These are phyloP conservation scores for Epichloe sp. DNA, from an alignment of 2,329 filamentous ascomycete species.

Conservation along the genomic window DNA sequence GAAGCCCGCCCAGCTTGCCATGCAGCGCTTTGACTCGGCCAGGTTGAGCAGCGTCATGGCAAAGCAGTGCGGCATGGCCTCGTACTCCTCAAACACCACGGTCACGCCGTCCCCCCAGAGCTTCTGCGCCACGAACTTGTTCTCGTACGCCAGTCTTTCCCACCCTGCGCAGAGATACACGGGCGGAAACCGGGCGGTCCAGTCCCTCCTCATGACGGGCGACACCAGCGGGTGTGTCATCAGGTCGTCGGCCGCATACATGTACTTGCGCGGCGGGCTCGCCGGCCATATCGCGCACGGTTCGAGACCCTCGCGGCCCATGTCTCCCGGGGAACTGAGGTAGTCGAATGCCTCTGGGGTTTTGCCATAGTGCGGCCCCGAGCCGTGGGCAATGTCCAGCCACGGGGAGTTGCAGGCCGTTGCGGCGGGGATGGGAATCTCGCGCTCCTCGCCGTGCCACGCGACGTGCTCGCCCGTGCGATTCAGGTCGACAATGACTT, in stretches of 20 bases:
- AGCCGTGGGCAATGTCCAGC: slow-evolving; percentile 54
- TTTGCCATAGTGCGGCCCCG: slow-evolving; percentile 16
- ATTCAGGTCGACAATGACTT: slow-evolving; percentile 52
- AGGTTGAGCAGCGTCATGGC: slow-evolving; percentile 39
- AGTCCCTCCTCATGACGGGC: slow-evolving; percentile 43
- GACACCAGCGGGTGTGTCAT: slow-evolving; percentile 55
- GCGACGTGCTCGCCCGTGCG: slow-evolving; percentile 31
- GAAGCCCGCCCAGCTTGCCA: slow-evolving; percentile 43
- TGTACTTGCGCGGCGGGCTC: slow-evolving; percentile 34
- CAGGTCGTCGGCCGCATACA: slow-evolving; percentile 42
- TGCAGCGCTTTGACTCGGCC: slow-evolving; percentile 35
- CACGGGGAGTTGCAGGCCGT: slow-evolving; percentile 52
- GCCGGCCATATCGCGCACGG: slow-evolving; percentile 46
- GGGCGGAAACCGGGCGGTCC: slow-evolving; percentile 46
- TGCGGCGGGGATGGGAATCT: slow-evolving; percentile 54
- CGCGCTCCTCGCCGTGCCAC: slow-evolving; percentile 47
- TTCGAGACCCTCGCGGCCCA: slow-evolving; percentile 16
- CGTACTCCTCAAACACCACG: slow-evolving; percentile 58
- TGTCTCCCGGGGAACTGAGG: slow-evolving; percentile 35
- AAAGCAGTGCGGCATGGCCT: slow-evolving; percentile 73
- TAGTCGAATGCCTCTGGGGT: slow-evolving; percentile 22
- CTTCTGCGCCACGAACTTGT: slow-evolving; percentile 42
- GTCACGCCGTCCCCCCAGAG: slow-evolving; percentile 43
- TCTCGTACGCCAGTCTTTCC: slow-evolving; percentile 60
- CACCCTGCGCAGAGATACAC: slow-evolving; percentile 56